Conservation (phyloP, 768 basidiomycete species). For the Phylloporus sp. region DNA sequence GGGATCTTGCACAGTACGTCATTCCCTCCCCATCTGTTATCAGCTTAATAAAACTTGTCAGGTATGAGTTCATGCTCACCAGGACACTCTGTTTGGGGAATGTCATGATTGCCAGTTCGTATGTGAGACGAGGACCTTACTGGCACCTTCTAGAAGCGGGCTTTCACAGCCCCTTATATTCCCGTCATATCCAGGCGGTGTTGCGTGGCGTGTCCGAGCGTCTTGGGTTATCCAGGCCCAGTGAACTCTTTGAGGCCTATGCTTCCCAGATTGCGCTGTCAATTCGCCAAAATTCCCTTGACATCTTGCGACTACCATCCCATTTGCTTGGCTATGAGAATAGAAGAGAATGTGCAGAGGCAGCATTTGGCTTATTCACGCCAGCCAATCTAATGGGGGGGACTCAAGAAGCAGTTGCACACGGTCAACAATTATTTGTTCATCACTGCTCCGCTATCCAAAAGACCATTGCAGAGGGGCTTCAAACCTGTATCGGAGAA, state of each 20-base stretch:
- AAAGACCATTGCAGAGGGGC: conserved; percentile 44
- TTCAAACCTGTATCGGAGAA: conserved; percentile 61
- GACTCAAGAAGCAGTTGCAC: conserved; percentile 22
- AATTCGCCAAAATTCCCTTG: conserved; percentile 44
- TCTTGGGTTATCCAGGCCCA: conserved; percentile 58
- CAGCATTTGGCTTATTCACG: conserved; percentile 62
- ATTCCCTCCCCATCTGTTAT: background rate
- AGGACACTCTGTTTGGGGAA: conserved; percentile 68
- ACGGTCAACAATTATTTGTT: conserved; percentile 46
- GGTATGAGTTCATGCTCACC: conserved; percentile 73
- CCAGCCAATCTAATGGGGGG: conserved; percentile 56
- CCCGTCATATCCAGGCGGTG: conserved; percentile 40
- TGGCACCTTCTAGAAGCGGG: conserved; percentile 81
- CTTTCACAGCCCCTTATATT: conserved; percentile 29
- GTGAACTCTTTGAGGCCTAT: conserved; percentile 72
- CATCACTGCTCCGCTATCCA: conserved; percentile 60
- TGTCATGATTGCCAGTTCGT: conserved; percentile 73
- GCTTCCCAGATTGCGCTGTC: conserved; percentile 71
- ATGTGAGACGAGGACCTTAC: conserved; percentile 74
- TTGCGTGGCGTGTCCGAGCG: conserved; percentile 58
- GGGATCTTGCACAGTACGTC: conserved; percentile 47
- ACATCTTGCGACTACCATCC: conserved; percentile 60
- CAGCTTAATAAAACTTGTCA: conserved; percentile 28
- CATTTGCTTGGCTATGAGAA: conserved; percentile 71
- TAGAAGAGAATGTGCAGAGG: conserved; percentile 59